Base-by-base conservation (phyloP, 2,329 filamentous ascomycete genomes). In the Paracoccidioides brasiliensis region DNA sequence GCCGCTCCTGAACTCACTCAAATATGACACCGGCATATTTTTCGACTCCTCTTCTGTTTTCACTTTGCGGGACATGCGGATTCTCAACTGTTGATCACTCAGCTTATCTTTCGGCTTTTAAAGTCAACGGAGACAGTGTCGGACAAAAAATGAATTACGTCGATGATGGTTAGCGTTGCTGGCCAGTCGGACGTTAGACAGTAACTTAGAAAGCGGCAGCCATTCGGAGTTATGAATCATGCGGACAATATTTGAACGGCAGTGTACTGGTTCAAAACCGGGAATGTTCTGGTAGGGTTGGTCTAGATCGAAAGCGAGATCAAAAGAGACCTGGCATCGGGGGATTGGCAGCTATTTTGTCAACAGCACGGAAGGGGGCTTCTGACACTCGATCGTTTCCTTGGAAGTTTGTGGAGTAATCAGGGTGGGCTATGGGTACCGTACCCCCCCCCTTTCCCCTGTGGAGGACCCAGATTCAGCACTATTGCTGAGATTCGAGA, bases 1-100 rank as follows among this genome's bases (percentile, higher is more conserved):
- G 56, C 65, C 61, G 53, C 65, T 37, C 33, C 46, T 60, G 50
- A 67, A 63, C 53, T 65, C 64, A 58, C 60, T 67, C 57, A 66
- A 64, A 60, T 71, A 71, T 55, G 69, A 69, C 60, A 70, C 66
- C 58, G 68, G 66, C 69, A 71, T 71, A 58, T 68, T 63, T 52
- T 56, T 55, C 43, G 50, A 35, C 37, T 67, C 64, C 59, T 70
- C 66, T 61, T 68, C 63, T 59, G 60, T 53, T 57, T 64, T 60
- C 59, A 63, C 63, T 59, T 63, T 57, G 62, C 67, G 66, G 61
- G 68, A 70, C 69, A 71, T 71, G 69, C 46, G 54, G 48, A 56
- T 42, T 55, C 40, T 49, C 40, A 50, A 46, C 53, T n/a, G 53
- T 45, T 40, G 48, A 15, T 48, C 44, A 28, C 15, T 50, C 45